Conservation (phyloP, 1,139 yeast species). For the Magnusiomyces paraingens region DNA sequence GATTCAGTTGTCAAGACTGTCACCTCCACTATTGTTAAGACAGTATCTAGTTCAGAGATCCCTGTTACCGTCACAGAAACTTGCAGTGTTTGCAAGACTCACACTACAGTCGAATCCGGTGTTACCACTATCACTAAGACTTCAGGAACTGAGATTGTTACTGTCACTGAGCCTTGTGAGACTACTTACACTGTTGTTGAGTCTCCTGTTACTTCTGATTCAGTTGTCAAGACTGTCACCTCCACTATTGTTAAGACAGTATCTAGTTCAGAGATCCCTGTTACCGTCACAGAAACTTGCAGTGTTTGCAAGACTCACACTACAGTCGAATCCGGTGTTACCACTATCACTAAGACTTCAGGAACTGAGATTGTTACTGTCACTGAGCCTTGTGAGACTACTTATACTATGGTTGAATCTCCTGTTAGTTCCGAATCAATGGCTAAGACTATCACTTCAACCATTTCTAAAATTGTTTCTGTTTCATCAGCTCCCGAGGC, state of each 20-base stretch:
- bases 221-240: neutral
- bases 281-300: neutral
- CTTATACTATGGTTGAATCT: neutral
- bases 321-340: neutral
- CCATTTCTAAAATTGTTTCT: conserved; percentile 85
- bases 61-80: neutral
- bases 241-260: neutral
- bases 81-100: neutral
- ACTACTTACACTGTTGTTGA: neutral
- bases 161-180: conserved; percentile 10
- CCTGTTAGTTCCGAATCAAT: neutral
- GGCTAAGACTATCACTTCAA: conserved; percentile 35
- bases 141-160: neutral
- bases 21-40: too few relatives aligned
- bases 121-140: neutral
- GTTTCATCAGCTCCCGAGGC: conserved; percentile 96
- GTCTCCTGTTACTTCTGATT: neutral
- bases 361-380: neutral
- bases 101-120: neutral
- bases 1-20: too few relatives aligned
- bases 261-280: too few relatives aligned
- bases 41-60: too few relatives aligned
- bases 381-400: neutral
- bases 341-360: neutral
- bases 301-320: neutral